phyloP scores from a whole-genome alignment of 257 asterid genomes.

The Catharanthus roseus region DNA sequence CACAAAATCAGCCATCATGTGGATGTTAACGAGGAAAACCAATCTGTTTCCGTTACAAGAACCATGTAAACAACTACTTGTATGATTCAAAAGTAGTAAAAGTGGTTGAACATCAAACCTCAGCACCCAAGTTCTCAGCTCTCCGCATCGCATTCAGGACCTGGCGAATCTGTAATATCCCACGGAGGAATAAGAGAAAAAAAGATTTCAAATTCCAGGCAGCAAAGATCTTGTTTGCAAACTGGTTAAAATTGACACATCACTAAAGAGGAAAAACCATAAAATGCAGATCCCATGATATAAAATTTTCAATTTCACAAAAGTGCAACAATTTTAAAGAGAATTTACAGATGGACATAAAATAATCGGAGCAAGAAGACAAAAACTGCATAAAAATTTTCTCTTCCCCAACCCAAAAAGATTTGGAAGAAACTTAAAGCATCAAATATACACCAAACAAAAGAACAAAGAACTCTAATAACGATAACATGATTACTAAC shows the following conservation, averaged over 20 bases:
- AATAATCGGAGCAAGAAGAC: too few relatives aligned
- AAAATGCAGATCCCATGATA: background rate
- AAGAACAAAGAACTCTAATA: background rate
- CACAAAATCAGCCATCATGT: background rate
- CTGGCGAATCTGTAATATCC: constrained; percentile 61
- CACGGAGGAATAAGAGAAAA: background rate
- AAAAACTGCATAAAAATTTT: too few relatives aligned
- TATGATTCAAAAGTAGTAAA: constrained; percentile 2
- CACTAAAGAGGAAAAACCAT: too few relatives aligned
- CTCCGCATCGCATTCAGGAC: constrained; percentile 72
- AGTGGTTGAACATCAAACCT: constrained; percentile 51
- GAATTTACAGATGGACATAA: background rate
- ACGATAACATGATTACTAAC: constrained; percentile 13
- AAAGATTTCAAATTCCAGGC: background rate
- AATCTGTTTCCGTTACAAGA: background rate
- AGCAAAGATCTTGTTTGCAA: background rate
- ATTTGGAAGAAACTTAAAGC: too few relatives aligned
- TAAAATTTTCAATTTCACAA: too few relatives aligned
- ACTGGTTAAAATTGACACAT: background rate
- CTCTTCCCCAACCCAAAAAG: too few relatives aligned
- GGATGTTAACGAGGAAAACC: background rate
- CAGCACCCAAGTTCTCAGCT: constrained; percentile 52
- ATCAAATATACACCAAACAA: too few relatives aligned
- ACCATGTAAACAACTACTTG: background rate
- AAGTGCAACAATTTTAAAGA: background rate